These are phyloP conservation scores for Cadophora malorum DNA, from an alignment of 2,329 filamentous ascomycete species.

Conservation along the genomic window DNA sequence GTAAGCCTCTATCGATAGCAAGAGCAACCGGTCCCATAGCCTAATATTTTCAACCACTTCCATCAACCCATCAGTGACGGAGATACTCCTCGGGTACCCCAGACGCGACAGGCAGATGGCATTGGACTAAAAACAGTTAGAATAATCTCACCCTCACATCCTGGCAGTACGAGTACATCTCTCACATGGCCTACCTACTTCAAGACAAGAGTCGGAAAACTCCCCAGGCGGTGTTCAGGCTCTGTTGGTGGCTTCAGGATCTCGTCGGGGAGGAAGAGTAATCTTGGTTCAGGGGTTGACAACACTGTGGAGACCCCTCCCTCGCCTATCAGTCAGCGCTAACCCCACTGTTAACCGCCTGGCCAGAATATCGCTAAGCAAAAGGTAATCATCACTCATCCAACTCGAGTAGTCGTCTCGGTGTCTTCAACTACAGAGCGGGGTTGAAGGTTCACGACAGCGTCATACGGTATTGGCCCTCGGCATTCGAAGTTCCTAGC, in stretches of 20 bases:
- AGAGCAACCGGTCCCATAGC: background rate
- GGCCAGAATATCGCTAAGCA: constrained; percentile 4
- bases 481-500: background rate
- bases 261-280: constrained; percentile 3
- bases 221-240: background rate
- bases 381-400: constrained; percentile 16
- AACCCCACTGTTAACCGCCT: background rate
- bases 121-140: background rate
- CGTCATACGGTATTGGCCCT: background rate
- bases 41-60: constrained; percentile 3
- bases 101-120: background rate
- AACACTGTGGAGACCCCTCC: background rate
- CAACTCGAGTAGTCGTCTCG: background rate
- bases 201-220: background rate
- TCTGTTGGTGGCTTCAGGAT: background rate
- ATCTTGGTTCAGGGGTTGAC: background rate
- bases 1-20: background rate
- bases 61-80: background rate
- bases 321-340: constrained; percentile 10
- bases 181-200: background rate
- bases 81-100: constrained; percentile 4
- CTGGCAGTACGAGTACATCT: background rate
- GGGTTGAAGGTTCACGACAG: constrained; percentile 16
- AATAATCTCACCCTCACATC: background rate
- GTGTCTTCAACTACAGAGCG: constrained; percentile 1